A percentile compares a stretch with the other conserved stretches of the same genome.
These are phyloP conservation scores for Cordyceps cicadae DNA, from an alignment of 2,329 filamentous ascomycete species.

Conservation along the genomic window DNA sequence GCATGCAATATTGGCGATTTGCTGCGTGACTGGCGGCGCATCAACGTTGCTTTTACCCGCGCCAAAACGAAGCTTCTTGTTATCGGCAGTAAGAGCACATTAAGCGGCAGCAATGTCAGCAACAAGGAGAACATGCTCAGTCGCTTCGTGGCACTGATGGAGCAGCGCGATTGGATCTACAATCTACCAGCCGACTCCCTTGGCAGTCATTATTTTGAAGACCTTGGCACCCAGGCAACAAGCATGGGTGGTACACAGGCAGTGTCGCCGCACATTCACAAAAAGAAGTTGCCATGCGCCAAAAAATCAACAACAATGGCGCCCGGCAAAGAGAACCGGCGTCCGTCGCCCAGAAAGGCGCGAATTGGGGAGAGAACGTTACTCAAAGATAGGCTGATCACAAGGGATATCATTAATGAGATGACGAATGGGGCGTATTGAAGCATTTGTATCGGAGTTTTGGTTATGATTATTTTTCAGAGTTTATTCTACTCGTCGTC, in stretches of 20 bases:
- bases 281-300: slow-evolving; percentile 14
- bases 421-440: slow-evolving; percentile 40
- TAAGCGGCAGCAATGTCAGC: slow-evolving; percentile 50
- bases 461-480: not conserved
- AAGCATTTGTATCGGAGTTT: slow-evolving; percentile 11
- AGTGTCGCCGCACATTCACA: slow-evolving; percentile 20
- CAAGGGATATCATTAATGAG: slow-evolving; percentile 73
- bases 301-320: slow-evolving; percentile 15
- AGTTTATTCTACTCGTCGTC: not conserved
- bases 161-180: slow-evolving; percentile 69
- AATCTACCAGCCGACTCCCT: slow-evolving; percentile 58
- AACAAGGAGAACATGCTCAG: slow-evolving; percentile 68
- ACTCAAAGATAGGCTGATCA: slow-evolving; percentile 57
- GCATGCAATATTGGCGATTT: slow-evolving; percentile 78
- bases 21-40: slow-evolving; percentile 80
- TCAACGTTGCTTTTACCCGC: slow-evolving; percentile 92
- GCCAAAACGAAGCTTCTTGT: slow-evolving; percentile 89
- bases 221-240: slow-evolving; percentile 42
- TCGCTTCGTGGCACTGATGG: slow-evolving; percentile 69
- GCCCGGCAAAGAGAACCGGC: slow-evolving; percentile 36
- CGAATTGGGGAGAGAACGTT: slow-evolving; percentile 55
- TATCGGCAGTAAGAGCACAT: slow-evolving; percentile 70
- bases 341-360: slow-evolving; percentile 43
- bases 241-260: slow-evolving; percentile 15
- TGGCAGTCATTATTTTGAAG: slow-evolving; percentile 60